Evolutionary conservation across 495 filamentous ascomycete genomes (phyloP).

Genomic region (Xylaria scruposa): DNA sequence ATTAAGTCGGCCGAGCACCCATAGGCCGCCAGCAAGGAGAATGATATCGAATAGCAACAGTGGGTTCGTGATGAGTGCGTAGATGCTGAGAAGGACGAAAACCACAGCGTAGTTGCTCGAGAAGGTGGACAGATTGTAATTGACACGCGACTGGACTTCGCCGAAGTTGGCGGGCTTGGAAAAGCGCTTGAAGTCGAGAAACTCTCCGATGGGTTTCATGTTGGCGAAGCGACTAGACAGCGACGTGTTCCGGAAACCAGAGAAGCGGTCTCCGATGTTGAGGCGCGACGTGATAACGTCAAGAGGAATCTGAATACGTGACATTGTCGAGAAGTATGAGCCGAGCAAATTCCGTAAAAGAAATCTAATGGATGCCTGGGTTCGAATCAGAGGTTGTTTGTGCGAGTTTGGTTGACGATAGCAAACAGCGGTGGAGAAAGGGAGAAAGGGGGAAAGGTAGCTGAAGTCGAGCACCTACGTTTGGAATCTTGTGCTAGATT

Average conservation of each 20-base stretch:
- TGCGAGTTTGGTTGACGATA: constrained; percentile 1
- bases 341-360: background rate
- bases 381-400: background rate
- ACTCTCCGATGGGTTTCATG: constrained; percentile 88
- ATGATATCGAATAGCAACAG: constrained; percentile 88
- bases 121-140: constrained; percentile 97
- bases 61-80: constrained; percentile 86
- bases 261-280: constrained; percentile 76
- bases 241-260: constrained; percentile 77
- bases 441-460: constrained; percentile 27
- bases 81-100: constrained; percentile 93
- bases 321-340: constrained; percentile 62
- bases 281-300: constrained; percentile 89
- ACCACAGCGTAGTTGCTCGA: constrained; percentile 97
- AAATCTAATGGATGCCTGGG: background rate
- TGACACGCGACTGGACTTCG: constrained; percentile 91
- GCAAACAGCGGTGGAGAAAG: constrained; percentile 22
- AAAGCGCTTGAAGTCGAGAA: constrained; percentile 92
- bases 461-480: constrained; percentile 17
- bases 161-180: constrained; percentile 91
- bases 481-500: background rate
- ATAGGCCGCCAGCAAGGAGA: constrained; percentile 83
- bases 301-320: constrained; percentile 87
- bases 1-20: constrained; percentile 83
- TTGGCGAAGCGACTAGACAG: constrained; percentile 87